These are phyloP conservation scores for Neonectria magnoliae DNA, from an alignment of 2,329 filamentous ascomycete genomes.

Conservation along the genomic window DNA sequence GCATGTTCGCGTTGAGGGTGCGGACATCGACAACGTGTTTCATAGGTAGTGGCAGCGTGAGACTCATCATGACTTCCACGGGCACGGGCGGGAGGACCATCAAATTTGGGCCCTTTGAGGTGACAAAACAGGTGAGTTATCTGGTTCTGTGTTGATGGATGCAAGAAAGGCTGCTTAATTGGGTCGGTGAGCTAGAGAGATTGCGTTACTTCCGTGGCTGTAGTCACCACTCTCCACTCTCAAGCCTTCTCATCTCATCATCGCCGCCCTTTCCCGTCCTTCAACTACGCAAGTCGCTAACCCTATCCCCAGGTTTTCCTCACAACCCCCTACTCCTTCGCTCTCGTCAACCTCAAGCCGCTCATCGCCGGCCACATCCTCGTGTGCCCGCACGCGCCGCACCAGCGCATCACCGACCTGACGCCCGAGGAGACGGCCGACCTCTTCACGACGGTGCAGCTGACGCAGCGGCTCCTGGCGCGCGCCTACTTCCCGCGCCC, in stretches of 20 bases:
- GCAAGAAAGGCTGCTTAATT: too few relatives aligned
- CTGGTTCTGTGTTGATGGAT: neutral
- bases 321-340: conserved; percentile 80
- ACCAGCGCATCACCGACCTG: conserved; percentile 80
- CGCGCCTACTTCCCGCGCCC: conserved; percentile 63
- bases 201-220: neutral
- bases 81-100: conserved; percentile 49
- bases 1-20: conserved; percentile 35
- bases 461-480: conserved; percentile 80
- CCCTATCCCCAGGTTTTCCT: conserved; percentile 78
- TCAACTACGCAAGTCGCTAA: neutral
- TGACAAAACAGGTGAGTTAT: conserved; percentile 74
- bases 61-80: conserved; percentile 46
- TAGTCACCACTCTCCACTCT: neutral
- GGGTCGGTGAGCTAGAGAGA: too few relatives aligned
- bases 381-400: conserved; percentile 77
- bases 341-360: conserved; percentile 94
- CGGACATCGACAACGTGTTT: conserved; percentile 24
- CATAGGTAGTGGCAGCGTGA: conserved; percentile 20
- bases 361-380: conserved; percentile 93
- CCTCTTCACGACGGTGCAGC: conserved; percentile 87
- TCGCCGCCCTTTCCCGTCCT: neutral
- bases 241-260: neutral
- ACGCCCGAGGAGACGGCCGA: conserved; percentile 77
- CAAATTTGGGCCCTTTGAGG: conserved; percentile 79